Conservation (phyloP, 2,329 filamentous ascomycete species). For the Orbilia brochopaga region DNA sequence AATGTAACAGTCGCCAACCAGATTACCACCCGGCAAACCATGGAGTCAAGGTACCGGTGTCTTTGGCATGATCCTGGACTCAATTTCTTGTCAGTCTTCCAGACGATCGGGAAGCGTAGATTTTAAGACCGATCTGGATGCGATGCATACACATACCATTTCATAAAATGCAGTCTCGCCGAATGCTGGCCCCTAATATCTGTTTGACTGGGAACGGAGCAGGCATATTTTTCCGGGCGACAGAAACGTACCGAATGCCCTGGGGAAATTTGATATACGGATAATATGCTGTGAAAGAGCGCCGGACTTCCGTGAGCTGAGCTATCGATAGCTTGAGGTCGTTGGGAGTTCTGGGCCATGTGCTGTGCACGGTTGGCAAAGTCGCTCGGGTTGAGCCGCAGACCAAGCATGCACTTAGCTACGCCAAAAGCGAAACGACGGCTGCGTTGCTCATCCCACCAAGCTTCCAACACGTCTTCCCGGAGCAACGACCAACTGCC, state of each 20-base stretch:
- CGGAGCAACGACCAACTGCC: background rate
- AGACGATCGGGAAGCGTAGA: background rate
- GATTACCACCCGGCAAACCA: background rate
- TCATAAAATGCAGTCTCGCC: no score
- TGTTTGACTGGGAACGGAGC: background rate
- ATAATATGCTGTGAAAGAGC: background rate
- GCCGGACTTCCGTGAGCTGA: background rate
- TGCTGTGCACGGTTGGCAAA: background rate
- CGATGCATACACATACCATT: no score
- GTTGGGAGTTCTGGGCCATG: no score
- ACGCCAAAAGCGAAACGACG: no score
- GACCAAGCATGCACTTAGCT: background rate
- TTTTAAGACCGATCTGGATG: no score
- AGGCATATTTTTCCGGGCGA: slow-evolving; percentile 1
- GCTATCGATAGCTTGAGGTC: background rate
- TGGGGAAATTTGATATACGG: background rate
- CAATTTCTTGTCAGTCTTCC: background rate
- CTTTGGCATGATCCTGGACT: background rate
- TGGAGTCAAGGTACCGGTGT: background rate
- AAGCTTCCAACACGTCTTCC: background rate
- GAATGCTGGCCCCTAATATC: background rate
- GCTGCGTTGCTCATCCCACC: slow-evolving; percentile 1
- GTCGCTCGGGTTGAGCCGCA: background rate
- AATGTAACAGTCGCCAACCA: background rate
- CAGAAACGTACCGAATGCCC: background rate